Percentiles rank a stretch among this genome's conserved stretches.
Conservation (phyloP, 345 rosid genomes). For the Eutrema heterophyllum region DNA sequence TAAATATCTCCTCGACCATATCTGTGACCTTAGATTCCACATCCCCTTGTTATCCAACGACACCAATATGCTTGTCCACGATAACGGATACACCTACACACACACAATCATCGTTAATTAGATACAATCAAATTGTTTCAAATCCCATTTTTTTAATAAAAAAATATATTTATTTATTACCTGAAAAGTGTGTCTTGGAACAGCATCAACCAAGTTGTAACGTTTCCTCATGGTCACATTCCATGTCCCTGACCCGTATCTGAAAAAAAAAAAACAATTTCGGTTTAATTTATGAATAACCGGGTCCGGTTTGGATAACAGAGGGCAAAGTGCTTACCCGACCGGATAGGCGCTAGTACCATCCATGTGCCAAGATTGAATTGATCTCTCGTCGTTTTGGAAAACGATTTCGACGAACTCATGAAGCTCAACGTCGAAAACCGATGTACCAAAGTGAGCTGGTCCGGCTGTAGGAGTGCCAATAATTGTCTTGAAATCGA, state of each 20-base stretch:
- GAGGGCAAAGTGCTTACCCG: conserved; percentile 40
- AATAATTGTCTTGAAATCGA: conserved; percentile 42
- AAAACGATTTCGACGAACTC: conserved; percentile 70
- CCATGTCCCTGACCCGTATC: conserved; percentile 62
- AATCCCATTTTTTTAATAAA: not conserved
- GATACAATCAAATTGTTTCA: not conserved
- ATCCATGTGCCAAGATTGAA: conserved; percentile 79
- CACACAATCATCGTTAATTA: not conserved
- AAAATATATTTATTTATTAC: conserved; percentile 20
- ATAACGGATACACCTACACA: conserved; percentile 57
- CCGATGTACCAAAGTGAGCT: conserved; percentile 40
- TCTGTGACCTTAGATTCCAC: conserved; percentile 89
- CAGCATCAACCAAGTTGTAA: conserved; percentile 65
- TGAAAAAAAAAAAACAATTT: conserved; percentile 8
- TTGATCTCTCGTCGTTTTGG: conserved; percentile 53
- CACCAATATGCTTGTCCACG: conserved; percentile 69
- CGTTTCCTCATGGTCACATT: conserved; percentile 38
- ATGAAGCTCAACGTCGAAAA: conserved; percentile 43
- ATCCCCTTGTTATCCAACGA: conserved; percentile 89
- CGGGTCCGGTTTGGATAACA: not conserved
- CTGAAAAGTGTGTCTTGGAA: conserved; percentile 60
- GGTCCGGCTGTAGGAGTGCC: conserved; percentile 40
- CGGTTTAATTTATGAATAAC: not conserved
- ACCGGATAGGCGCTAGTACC: conserved; percentile 58
- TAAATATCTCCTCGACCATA: conserved; percentile 58